Evolutionary conservation across 805 yeast species (phyloP), one percentile per base, ranked within the genome.

Genomic region (Tanozyma kutaoensis): DNA sequence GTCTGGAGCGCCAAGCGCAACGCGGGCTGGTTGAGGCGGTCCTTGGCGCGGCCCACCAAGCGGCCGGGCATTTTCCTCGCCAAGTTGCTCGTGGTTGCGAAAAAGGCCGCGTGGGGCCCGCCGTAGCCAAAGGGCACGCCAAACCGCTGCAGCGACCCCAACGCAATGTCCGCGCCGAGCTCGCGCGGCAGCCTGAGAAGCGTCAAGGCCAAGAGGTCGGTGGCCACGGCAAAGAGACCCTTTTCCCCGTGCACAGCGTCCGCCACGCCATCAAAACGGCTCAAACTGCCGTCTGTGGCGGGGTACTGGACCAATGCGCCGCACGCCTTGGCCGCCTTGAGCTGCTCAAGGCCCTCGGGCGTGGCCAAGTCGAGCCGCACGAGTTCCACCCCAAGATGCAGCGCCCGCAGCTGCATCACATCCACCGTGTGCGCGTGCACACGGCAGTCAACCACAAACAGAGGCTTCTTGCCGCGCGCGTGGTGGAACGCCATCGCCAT

Each of bases 41-140:
- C 98, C 49, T 81, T 82, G 22, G 94, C 75, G 22, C 81, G 73
- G 46, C 98, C 98, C 29, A 91, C 86, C 30, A 91, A 69, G 58
- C 98, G 71, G 24, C 98, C 98, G 2, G 98, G 98, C 51, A 91
- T 84, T 54, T 86, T 91, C 48, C 98, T 72, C 47, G 82, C 81
- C 40, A 78, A 65, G 30, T 72, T 66, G 33, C 74, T 71, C n/a
- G 72, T 66, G 22, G 88, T 93, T 7, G 97, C 82, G 42, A 91
- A 86, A 57, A 82, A 91, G 1, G 95, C 98, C 25, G 98, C 97
- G 52, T 91, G 98, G 3, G 98, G 98, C 13, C 98, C 98, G 45
- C 98, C 98, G 48, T 74, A 91, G 5, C 97, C 98, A 61, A 88
- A 70, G 29, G 98, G 97, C 22, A 88, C 96, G 45, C 98, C 98